These are phyloP conservation scores for Gossypium schwendimanii DNA, from an alignment of 441 rosid species.

Conservation along the genomic window DNA sequence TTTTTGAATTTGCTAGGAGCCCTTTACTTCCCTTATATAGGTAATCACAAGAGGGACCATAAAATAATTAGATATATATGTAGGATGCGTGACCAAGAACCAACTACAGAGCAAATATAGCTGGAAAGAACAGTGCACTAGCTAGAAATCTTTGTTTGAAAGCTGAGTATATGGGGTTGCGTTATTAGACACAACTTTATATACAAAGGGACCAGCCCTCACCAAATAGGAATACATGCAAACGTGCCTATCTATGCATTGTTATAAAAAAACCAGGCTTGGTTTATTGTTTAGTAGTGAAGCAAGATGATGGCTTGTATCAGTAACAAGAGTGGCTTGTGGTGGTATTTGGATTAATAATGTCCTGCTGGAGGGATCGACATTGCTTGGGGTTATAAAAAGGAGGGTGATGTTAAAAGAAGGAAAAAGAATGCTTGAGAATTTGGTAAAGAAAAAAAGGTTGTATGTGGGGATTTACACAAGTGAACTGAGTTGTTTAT, in stretches of 20 bases:
- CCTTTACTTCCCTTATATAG: background rate
- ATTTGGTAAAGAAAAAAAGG: background rate
- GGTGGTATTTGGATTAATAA: background rate
- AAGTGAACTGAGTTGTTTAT: background rate
- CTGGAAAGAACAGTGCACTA: constrained; percentile 6
- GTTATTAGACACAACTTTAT: background rate
- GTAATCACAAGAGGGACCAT: background rate
- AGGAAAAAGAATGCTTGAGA: background rate
- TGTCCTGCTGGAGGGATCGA: background rate
- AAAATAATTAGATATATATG: background rate
- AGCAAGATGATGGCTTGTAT: background rate
- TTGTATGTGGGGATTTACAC: background rate
- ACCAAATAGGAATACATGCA: constrained; percentile 1
- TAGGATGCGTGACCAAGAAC: constrained; percentile 6
- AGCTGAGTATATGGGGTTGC: background rate
- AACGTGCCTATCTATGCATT: background rate
- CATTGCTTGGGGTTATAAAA: background rate
- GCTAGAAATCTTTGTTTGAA: background rate
- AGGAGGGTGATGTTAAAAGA: background rate
- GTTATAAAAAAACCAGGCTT: background rate
- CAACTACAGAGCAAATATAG: constrained; percentile 6
- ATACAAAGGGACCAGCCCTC: background rate
- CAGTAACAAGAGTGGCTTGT: background rate
- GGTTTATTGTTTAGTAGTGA: background rate
- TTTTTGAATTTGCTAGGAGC: background rate